These are phyloP conservation scores for Chlorella sp. DNA, from an alignment of 139 green algal genomes.

Conservation along the genomic window DNA sequence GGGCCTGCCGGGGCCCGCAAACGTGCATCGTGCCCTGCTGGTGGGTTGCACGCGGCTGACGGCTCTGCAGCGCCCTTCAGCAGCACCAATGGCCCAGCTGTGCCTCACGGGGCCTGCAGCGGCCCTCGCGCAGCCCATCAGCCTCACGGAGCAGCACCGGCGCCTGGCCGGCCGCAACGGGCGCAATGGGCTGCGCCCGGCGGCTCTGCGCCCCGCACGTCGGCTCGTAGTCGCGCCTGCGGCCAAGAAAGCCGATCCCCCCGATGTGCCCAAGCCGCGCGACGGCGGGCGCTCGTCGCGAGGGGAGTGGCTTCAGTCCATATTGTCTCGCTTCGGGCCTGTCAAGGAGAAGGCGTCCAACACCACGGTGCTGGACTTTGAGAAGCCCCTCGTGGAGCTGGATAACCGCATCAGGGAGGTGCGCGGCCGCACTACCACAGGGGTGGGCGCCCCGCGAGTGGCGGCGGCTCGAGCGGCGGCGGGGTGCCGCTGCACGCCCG, in stretches of 20 bases:
- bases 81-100: no score
- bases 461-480: no score
- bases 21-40: no score
- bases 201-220: neutral
- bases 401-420: conserved; percentile 98
- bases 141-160: neutral
- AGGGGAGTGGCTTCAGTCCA: conserved; percentile 59
- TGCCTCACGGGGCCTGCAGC: neutral
- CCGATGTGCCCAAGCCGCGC: conserved; percentile 53
- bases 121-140: no score
- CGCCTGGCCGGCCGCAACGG: conserved; percentile 1
- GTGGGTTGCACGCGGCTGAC: no score
- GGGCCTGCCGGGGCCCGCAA: no score
- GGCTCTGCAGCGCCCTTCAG: no score
- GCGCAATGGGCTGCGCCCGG: neutral
- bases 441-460: no score
- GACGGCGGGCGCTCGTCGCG: conserved; percentile 31
- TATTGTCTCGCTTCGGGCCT: conserved; percentile 75
- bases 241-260: neutral
- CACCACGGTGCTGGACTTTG: conserved; percentile 89
- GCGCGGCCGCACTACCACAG: neutral
- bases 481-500: no score
- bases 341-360: conserved; percentile 75
- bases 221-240: neutral
- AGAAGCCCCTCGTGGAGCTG: conserved; percentile 96